Evolutionary conservation across 2,329 filamentous ascomycete genomes (phyloP).

Genomic region (Penicillium polonicum): DNA sequence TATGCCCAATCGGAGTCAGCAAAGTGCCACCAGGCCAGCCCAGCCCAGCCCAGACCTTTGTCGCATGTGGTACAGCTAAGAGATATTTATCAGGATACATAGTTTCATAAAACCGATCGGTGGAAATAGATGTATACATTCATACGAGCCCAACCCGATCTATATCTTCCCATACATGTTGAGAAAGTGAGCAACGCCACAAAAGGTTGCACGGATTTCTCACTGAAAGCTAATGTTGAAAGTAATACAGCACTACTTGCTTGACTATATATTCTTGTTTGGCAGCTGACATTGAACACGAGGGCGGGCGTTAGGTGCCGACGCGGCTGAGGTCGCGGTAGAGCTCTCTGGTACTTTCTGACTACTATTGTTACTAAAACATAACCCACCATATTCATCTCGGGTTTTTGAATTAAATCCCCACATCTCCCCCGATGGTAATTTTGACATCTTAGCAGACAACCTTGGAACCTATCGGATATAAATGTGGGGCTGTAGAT

Average conservation of each 20-base stretch:
- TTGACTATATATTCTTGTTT: no score
- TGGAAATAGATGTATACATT: not conserved
- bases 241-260: no score
- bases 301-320: not conserved
- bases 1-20: not conserved
- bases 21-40: not conserved
- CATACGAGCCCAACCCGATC: not conserved
- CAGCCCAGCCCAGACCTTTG: no score
- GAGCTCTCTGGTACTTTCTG: not conserved
- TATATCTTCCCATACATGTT: not conserved
- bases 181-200: not conserved
- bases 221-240: no score
- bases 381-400: not conserved
- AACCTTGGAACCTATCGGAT: no score
- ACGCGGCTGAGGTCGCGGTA: not conserved
- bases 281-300: not conserved
- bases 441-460: no score
- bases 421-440: no score
- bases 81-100: not conserved
- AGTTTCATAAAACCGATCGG: no score
- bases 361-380: not conserved
- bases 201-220: not conserved
- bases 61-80: not conserved
- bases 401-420: no score
- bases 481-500: not conserved